Percentiles rank a stretch among this genome's conserved stretches.
These are phyloP conservation scores for Exserohilum rostratum DNA, from an alignment of 2,329 filamentous ascomycete species.

Conservation along the genomic window DNA sequence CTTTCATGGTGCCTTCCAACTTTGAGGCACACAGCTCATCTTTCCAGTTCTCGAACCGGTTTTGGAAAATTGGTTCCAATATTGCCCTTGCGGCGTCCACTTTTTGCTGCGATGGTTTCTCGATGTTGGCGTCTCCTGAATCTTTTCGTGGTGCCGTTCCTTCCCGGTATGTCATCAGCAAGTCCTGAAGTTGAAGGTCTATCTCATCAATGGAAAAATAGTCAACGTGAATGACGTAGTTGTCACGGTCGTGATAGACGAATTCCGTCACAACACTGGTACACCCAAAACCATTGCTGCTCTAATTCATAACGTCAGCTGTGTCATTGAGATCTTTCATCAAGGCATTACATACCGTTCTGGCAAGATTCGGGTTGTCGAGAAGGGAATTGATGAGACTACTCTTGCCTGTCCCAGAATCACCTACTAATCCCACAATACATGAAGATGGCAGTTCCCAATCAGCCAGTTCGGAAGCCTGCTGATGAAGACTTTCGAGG, in stretches of 20 bases:
- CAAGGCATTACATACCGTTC: constrained; percentile 48
- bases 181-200: neutral
- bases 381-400: constrained; percentile 59
- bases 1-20: neutral
- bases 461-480: constrained; percentile 41
- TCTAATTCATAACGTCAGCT: constrained; percentile 46
- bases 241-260: constrained; percentile 44
- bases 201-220: constrained; percentile 28
- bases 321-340: neutral
- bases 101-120: neutral
- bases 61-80: neutral
- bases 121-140: neutral
- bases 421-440: constrained; percentile 57
- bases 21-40: too few species aligned
- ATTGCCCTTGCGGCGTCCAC: neutral
- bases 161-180: neutral
- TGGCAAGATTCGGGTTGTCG: constrained; percentile 50
- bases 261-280: constrained; percentile 59
- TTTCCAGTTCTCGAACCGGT: neutral
- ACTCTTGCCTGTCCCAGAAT: constrained; percentile 59
- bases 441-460: constrained; percentile 51
- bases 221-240: constrained; percentile 42
- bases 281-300: constrained; percentile 54
- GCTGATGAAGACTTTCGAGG: constrained; percentile 45
- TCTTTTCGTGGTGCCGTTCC: neutral